phyloP scores from a whole-genome alignment of 352 stramenopile genomes.

The Phytopythium delawarense region DNA sequence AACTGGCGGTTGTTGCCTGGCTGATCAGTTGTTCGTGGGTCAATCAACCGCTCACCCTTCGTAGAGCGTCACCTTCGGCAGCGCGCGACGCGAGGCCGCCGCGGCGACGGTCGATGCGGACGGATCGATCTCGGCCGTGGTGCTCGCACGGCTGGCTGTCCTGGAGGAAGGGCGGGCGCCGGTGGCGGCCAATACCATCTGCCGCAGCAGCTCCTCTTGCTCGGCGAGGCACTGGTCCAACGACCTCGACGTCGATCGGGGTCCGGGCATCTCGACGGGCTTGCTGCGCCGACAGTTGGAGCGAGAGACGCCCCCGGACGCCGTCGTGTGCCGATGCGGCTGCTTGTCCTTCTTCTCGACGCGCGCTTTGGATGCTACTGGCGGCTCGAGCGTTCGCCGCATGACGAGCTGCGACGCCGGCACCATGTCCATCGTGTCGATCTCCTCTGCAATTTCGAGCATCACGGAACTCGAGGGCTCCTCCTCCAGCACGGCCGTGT shows the following conservation, averaged over 20 bases:
- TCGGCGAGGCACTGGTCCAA: conserved; percentile 39
- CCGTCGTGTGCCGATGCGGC: conserved; percentile 13
- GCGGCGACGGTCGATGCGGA: neutral
- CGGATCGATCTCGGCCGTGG: neutral
- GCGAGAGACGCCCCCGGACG: conserved; percentile 15
- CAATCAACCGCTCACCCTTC: neutral
- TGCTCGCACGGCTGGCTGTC: neutral
- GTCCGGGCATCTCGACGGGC: too few relatives aligned
- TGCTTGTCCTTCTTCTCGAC: conserved; percentile 13
- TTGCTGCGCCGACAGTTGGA: conserved; percentile 8
- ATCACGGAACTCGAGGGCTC: conserved; percentile 16
- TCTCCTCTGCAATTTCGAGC: conserved; percentile 36
- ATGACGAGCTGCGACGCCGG: conserved; percentile 18
- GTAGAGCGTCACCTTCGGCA: conserved; percentile 5
- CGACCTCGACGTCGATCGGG: conserved; percentile 16
- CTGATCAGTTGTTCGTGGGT: neutral
- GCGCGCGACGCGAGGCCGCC: neutral
- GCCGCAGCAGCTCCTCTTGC: conserved; percentile 34
- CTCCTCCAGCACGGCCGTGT: conserved; percentile 30
- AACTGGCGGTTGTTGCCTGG: neutral
- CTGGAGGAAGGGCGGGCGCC: conserved; percentile 8
- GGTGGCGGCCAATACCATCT: conserved; percentile 22
- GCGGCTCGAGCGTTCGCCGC: conserved; percentile 5
- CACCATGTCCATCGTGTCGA: conserved; percentile 49
- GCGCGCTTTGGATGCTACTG: conserved; percentile 6